Percentiles rank a stretch among this genome's conserved stretches.
phyloP scores from a whole-genome alignment of 176 grass and related monocot genomes.

The Musa beccarii region DNA sequence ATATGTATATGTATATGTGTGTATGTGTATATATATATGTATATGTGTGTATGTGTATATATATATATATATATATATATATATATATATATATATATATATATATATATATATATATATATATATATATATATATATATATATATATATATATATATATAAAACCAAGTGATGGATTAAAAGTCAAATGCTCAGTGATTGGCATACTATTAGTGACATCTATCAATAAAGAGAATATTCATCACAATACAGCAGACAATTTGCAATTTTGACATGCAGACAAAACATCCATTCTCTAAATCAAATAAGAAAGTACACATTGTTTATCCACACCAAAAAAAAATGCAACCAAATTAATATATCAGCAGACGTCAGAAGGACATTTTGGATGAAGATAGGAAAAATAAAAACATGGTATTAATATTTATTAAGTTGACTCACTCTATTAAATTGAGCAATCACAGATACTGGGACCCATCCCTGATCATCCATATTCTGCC shows the following conservation, averaged over 20 bases:
- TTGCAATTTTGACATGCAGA: neutral
- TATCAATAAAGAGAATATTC: neutral
- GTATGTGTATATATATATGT: too few species aligned
- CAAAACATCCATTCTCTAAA: neutral
- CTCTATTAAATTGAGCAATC: conserved; percentile 64
- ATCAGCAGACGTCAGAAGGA: neutral
- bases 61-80: too few species aligned
- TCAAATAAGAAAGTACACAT: neutral
- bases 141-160: too few species aligned
- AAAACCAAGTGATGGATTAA: neutral
- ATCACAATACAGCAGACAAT: neutral
- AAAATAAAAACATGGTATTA: neutral
- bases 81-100: too few species aligned
- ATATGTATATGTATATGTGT: too few species aligned
- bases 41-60: too few species aligned
- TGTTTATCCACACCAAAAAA: neutral
- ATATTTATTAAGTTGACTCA: conserved; percentile 17
- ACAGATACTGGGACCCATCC: conserved; percentile 84
- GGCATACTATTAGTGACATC: neutral
- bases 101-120: too few species aligned
- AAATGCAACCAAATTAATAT: neutral
- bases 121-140: too few species aligned
- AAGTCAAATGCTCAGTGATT: neutral
- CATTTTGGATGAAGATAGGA: neutral
- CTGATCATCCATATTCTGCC: conserved; percentile 72